Evolutionary conservation across 208 protist genomes (phyloP).

Genomic region (Wallacemonas collosoma): DNA sequence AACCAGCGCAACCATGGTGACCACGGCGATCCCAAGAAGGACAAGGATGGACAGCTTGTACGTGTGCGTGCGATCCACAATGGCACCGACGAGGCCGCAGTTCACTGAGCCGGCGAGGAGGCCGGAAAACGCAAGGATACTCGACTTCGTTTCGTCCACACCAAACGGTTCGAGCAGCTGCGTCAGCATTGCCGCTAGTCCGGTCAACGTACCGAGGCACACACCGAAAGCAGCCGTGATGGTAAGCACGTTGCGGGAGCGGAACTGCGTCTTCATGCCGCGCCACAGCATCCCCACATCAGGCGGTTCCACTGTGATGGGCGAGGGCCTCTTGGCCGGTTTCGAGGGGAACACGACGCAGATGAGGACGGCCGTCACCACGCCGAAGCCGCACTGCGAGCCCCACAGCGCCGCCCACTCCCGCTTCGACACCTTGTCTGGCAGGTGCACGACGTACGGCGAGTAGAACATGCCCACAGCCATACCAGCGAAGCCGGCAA

Average conservation of each 20-base stretch:
- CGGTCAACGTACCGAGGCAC: constrained; percentile 34
- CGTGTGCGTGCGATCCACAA: constrained; percentile 33
- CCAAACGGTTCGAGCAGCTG: constrained; percentile 56
- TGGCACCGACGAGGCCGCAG: constrained; percentile 35
- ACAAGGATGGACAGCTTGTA: constrained; percentile 37
- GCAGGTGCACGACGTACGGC: constrained; percentile 43
- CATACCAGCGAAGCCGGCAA: constrained; percentile 60
- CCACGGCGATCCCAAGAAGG: constrained; percentile 16
- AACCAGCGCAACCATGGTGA: constrained; percentile 21
- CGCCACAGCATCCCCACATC: constrained; percentile 17
- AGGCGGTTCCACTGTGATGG: constrained; percentile 24
- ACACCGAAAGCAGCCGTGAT: constrained; percentile 45
- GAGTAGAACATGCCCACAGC: constrained; percentile 65
- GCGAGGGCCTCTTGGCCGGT: constrained; percentile 34
- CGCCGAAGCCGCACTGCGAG: constrained; percentile 34
- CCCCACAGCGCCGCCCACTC: constrained; percentile 37
- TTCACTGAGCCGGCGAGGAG: constrained; percentile 40
- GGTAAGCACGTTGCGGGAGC: constrained; percentile 34
- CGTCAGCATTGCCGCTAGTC: constrained; percentile 36
- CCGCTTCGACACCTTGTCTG: constrained; percentile 17
- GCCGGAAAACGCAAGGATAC: constrained; percentile 48
- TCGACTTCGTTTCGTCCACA: constrained; percentile 34
- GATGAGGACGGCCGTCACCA: constrained; percentile 27
- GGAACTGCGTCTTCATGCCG: constrained; percentile 27
- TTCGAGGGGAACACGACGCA: constrained; percentile 23